Conservation (phyloP, 805 yeast species). For the Wickerhamiella spandovensis region DNA sequence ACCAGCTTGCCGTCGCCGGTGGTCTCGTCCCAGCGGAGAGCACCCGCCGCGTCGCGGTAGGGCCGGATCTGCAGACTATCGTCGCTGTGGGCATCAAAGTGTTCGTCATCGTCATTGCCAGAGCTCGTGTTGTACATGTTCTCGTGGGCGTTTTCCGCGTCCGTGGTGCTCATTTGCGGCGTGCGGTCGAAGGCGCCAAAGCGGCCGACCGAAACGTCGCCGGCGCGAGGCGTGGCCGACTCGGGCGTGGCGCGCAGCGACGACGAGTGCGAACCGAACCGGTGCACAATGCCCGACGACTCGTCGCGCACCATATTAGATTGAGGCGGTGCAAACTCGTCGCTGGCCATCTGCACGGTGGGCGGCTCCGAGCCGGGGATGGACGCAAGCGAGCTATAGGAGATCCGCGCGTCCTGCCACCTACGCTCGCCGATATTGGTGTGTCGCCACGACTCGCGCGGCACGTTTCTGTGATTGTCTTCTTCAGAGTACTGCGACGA, state of each 20-base stretch:
- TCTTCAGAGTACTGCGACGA: constrained; percentile 10
- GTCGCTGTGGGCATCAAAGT: constrained; percentile 10
- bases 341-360: constrained; percentile 60
- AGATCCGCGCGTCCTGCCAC: constrained; percentile 46
- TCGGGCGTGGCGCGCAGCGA: constrained; percentile 12
- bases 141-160: constrained; percentile 4
- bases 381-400: constrained; percentile 57
- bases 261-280: constrained; percentile 23
- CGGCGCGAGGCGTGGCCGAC: constrained; percentile 5
- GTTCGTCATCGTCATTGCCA: constrained; percentile 15
- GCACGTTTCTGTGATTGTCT: constrained; percentile 19
- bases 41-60: constrained; percentile 24
- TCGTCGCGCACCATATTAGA: constrained; percentile 19
- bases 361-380: constrained; percentile 63
- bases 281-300: constrained; percentile 23
- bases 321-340: constrained; percentile 9
- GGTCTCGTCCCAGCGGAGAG: constrained; percentile 19
- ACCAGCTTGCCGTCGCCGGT: constrained; percentile 7
- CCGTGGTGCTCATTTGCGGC: neutral
- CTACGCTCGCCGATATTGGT: constrained; percentile 24
- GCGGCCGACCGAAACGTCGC: neutral
- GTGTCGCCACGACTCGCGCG: constrained; percentile 49
- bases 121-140: constrained; percentile 25
- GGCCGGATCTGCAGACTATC: constrained; percentile 20
- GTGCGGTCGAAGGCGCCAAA: neutral